Conservation (phyloP, 306 rosid species). For the Malus orientalis region DNA sequence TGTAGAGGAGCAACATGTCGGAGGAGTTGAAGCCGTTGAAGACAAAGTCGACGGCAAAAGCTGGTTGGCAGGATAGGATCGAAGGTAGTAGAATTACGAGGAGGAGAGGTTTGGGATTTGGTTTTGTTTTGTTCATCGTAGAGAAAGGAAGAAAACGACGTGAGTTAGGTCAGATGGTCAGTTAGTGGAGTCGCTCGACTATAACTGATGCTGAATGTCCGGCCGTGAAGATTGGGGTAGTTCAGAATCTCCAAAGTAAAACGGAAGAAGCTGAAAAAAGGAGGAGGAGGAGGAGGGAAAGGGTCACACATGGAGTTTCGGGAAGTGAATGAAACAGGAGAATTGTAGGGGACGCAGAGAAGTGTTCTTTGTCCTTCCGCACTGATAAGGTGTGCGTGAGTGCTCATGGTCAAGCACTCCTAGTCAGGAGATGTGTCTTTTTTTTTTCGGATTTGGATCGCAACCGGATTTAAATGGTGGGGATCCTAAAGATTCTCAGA, state of each 20-base stretch:
- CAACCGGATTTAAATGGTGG: no score
- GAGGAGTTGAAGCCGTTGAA: constrained; percentile 74
- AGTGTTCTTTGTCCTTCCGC: not conserved
- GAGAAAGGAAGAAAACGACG: not conserved
- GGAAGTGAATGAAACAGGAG: not conserved
- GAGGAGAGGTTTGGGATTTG: constrained; percentile 11
- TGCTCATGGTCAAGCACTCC: not conserved
- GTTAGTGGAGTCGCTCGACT: no score
- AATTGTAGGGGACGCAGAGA: not conserved
- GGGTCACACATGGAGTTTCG: not conserved
- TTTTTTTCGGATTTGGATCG: not conserved
- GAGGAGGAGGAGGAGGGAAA: not conserved
- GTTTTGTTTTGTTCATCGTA: constrained; percentile 17
- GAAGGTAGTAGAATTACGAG: constrained; percentile 3
- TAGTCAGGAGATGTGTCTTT: not conserved
- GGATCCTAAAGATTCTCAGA: rapidly evolving
- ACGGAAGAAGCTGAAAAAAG: not conserved
- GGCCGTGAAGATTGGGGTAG: not conserved
- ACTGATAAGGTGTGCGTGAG: not conserved
- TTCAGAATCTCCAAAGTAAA: not conserved
- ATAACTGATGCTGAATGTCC: not conserved
- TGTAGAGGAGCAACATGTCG: constrained; percentile 29
- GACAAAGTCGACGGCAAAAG: constrained; percentile 44
- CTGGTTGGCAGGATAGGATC: constrained; percentile 13
- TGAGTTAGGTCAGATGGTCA: not conserved